Evolutionary conservation across 352 stramenopile genomes (phyloP), one percentile per base, ranked within the genome.

Genomic region (Thraustochytrium striatum): DNA sequence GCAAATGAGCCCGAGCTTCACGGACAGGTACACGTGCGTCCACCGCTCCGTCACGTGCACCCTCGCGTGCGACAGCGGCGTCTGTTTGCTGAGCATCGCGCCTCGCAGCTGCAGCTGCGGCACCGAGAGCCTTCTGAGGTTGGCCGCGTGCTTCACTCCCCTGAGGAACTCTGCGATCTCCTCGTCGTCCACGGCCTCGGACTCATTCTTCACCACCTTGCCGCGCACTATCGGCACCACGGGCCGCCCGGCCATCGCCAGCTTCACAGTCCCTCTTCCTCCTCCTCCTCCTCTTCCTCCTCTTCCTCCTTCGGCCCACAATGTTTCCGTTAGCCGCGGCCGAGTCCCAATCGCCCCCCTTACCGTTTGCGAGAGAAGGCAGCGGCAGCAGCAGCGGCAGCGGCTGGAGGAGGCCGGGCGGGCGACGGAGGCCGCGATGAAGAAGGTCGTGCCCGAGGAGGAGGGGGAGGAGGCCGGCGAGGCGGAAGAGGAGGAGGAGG

Each of bases 401-500:
- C n/a, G n/a, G n/a, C n/a, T n/a, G n/a, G n/a, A 55, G 47, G 16
- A 16, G 38, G 30, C 21, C 7, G 25, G 21, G 32, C 25, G 32
- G 21, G 32, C 5, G 5, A 55, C 28, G 2, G 2, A 70, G 19
- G 25, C 19, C 16, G 25, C 16, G 25, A 75, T 75, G 65, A 75
- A 75, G 30, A 75, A 75, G 32, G 65, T 75, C 44, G 52, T 44
- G 16, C 65, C 65, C 21, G 65, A 75, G 11, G 25, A 75, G 8
- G 52, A 52, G 9, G 65, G 44, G 47, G 65, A 75, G 25, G 65
- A 55, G 21, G 59, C 53, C 7, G 65, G 52, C 25, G 65, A 75
- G 11, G 65, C n/a, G n/a, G 65, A 70, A 3, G 65, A 75, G 30
- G 65, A 75, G n/a, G 65, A 75, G 41, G 43, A 62, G 65, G 65